Percentiles rank a stretch among this genome's conserved stretches.
These are phyloP conservation scores for Butyriboletus loyo DNA, from an alignment of 768 basidiomycete genomes.

Conservation along the genomic window DNA sequence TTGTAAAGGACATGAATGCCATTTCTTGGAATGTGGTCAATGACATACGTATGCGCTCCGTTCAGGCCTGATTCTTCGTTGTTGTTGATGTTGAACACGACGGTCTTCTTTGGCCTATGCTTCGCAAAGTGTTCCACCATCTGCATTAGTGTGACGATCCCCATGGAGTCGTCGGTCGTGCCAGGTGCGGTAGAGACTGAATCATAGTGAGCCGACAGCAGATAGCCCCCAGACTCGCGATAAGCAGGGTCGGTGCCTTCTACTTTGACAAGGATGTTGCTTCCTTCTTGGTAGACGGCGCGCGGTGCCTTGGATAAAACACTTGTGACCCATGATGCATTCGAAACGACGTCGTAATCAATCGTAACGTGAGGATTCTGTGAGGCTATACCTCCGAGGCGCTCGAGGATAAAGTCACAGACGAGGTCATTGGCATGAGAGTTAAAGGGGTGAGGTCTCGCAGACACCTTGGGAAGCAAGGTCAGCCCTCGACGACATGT, in stretches of 20 bases:
- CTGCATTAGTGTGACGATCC: slow-evolving; percentile 61
- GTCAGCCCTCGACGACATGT: neutral
- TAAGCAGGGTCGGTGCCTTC: slow-evolving; percentile 45
- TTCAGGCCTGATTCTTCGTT: slow-evolving; percentile 78
- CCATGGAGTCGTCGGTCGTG: slow-evolving; percentile 78
- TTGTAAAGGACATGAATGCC: slow-evolving; percentile 22
- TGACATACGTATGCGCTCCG: slow-evolving; percentile 60
- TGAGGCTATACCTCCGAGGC: slow-evolving; percentile 47
- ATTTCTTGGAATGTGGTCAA: slow-evolving; percentile 1
- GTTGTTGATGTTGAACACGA: slow-evolving; percentile 83
- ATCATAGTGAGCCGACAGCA: slow-evolving; percentile 83
- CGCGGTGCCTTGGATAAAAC: slow-evolving; percentile 15
- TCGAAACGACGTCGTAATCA: slow-evolving; percentile 48
- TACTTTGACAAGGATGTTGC: slow-evolving; percentile 64
- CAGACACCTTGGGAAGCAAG: slow-evolving; percentile 47
- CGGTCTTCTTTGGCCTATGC: slow-evolving; percentile 53
- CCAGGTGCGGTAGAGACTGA: slow-evolving; percentile 75
- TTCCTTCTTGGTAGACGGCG: slow-evolving; percentile 59
- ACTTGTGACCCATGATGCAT: slow-evolving; percentile 43
- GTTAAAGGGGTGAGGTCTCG: slow-evolving; percentile 72
- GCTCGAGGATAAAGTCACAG: slow-evolving; percentile 53
- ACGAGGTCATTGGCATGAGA: slow-evolving; percentile 75
- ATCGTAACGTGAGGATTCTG: slow-evolving; percentile 47
- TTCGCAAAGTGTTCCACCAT: slow-evolving; percentile 54
- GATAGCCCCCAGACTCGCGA: slow-evolving; percentile 41